Evolutionary conservation across 2,329 filamentous ascomycete species (phyloP).

Genomic region (Claviceps sp.): DNA sequence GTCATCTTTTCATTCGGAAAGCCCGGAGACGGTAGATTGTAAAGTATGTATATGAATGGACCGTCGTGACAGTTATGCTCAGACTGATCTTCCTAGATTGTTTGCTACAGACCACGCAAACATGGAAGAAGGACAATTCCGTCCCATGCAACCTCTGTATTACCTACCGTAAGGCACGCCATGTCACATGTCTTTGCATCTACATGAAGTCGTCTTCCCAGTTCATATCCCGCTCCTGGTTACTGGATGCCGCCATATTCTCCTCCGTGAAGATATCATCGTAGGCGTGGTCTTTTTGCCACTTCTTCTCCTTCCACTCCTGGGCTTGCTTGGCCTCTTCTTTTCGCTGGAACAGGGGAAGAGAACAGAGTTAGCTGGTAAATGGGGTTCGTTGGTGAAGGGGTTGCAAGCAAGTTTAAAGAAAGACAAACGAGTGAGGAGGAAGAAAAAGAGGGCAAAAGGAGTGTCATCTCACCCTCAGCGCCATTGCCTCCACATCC

Average conservation of each 20-base stretch:
- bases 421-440: background rate
- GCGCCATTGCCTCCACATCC: slow-evolving; percentile 50
- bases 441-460: background rate
- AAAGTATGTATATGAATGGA: too few relatives aligned
- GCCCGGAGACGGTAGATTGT: too few relatives aligned
- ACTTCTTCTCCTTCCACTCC: slow-evolving; percentile 80
- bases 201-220: slow-evolving; percentile 94
- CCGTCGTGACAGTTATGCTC: too few relatives aligned
- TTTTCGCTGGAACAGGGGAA: slow-evolving; percentile 47
- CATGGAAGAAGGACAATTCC: too few relatives aligned
- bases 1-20: too few relatives aligned
- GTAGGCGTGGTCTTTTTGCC: slow-evolving; percentile 95
- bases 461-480: slow-evolving; percentile 36
- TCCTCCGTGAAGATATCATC: slow-evolving; percentile 84
- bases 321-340: slow-evolving; percentile 61
- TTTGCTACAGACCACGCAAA: too few relatives aligned
- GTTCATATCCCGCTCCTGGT: slow-evolving; percentile 66
- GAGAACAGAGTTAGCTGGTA: background rate
- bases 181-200: background rate
- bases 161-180: too few relatives aligned
- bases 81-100: too few relatives aligned
- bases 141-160: too few relatives aligned
- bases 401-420: background rate
- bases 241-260: slow-evolving; percentile 62
- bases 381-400: background rate